Percentiles rank a stretch among this genome's conserved stretches.
These are phyloP conservation scores for Phaeolepiota aurea DNA, from an alignment of 768 basidiomycete species.

Conservation along the genomic window DNA sequence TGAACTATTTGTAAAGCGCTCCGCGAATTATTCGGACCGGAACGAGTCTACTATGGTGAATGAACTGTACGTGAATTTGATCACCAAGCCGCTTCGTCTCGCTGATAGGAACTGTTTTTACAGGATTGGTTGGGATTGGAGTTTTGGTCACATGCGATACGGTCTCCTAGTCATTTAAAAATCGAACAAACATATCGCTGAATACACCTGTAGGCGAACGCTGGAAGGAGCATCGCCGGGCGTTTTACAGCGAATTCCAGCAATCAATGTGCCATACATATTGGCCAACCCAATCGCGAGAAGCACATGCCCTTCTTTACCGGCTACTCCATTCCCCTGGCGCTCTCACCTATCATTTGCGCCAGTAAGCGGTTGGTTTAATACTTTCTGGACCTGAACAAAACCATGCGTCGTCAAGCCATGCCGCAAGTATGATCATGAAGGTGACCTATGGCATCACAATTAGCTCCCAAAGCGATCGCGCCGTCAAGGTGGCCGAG, in stretches of 20 bases:
- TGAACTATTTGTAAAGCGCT: slow-evolving; percentile 51
- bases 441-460: slow-evolving; percentile 42
- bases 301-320: slow-evolving; percentile 36
- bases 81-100: too few species aligned
- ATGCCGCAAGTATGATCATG: slow-evolving; percentile 46
- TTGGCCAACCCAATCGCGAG: slow-evolving; percentile 36
- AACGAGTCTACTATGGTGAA: slow-evolving; percentile 39
- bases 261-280: slow-evolving; percentile 29
- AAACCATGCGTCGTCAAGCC: slow-evolving; percentile 18
- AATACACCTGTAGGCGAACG: slow-evolving; percentile 27
- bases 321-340: slow-evolving; percentile 33
- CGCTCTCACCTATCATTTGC: slow-evolving; percentile 37
- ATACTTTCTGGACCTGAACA: not conserved
- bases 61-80: slow-evolving; percentile 29
- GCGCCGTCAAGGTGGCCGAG: slow-evolving; percentile 44
- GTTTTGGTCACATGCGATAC: slow-evolving; percentile 47
- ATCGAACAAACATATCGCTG: too few species aligned
- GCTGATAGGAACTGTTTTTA: not conserved
- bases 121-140: slow-evolving; percentile 37
- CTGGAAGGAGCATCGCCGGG: slow-evolving; percentile 43
- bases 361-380: slow-evolving; percentile 32
- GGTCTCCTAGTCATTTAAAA: slow-evolving; percentile 14
- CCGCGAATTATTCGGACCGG: slow-evolving; percentile 48
- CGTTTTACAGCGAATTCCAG: slow-evolving; percentile 46
- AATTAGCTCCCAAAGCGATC: slow-evolving; percentile 31